Conservation (phyloP, 192 early-diverging fungal genomes). For the Linnemannia exigua region DNA sequence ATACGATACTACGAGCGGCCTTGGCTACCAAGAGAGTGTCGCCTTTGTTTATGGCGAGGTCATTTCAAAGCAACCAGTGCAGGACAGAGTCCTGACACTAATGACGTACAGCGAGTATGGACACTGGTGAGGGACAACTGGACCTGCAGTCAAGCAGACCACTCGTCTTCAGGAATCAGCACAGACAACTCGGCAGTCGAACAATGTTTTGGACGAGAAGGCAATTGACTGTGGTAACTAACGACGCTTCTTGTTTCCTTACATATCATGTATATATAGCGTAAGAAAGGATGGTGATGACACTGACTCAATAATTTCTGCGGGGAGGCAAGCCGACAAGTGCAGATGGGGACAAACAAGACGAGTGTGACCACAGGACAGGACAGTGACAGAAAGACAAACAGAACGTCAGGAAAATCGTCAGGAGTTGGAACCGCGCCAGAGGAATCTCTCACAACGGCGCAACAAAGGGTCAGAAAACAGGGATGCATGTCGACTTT, state of each 20-base stretch:
- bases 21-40: background rate
- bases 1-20: too few relatives aligned
- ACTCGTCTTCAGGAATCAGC: background rate
- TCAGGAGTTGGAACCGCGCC: background rate
- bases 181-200: background rate
- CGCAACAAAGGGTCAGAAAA: background rate
- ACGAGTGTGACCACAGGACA: background rate
- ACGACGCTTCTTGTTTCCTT: background rate
- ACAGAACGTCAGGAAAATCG: slow-evolving; percentile 2
- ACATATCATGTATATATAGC: background rate
- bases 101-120: background rate
- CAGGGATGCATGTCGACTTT: background rate
- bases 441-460: background rate
- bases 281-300: background rate
- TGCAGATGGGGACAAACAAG: slow-evolving; percentile 22
- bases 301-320: background rate
- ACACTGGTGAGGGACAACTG: background rate
- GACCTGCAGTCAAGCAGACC: background rate
- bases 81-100: background rate
- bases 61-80: background rate
- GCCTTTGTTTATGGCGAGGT: background rate
- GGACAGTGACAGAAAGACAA: background rate
- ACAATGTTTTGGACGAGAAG: background rate
- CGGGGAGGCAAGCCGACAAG: slow-evolving; percentile 4
- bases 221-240: background rate